Percentiles rank a stretch among this genome's conserved stretches.
These are phyloP conservation scores for Xylaria grammica DNA, from an alignment of 495 filamentous ascomycete species.

Conservation along the genomic window DNA sequence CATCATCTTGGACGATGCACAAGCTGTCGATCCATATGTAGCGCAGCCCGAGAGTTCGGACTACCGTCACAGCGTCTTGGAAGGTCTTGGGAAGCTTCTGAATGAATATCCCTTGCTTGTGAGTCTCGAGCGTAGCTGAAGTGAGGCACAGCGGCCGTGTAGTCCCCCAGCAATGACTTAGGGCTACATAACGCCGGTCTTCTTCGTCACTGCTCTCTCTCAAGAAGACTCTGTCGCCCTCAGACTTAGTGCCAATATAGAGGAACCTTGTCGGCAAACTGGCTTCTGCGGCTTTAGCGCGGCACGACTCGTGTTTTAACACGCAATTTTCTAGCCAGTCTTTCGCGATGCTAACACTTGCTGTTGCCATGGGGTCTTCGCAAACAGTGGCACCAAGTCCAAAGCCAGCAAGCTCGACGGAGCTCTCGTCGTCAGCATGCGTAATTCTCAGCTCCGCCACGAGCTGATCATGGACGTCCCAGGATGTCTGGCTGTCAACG, in stretches of 20 bases:
- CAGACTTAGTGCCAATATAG: neutral
- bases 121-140: neutral
- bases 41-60: slow-evolving; percentile 34
- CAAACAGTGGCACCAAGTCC: neutral
- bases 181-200: slow-evolving; percentile 29
- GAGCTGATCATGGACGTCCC: slow-evolving; percentile 13
- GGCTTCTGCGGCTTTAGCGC: neutral
- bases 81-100: slow-evolving; percentile 24
- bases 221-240: slow-evolving; percentile 16
- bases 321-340: slow-evolving; percentile 29
- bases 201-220: slow-evolving; percentile 8
- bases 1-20: slow-evolving; percentile 51
- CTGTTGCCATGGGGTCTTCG: slow-evolving; percentile 21
- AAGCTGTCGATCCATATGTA: slow-evolving; percentile 55
- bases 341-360: slow-evolving; percentile 14
- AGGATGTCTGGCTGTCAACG: slow-evolving; percentile 20
- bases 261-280: slow-evolving; percentile 28
- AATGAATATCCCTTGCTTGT: slow-evolving; percentile 9
- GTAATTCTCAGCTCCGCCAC: slow-evolving; percentile 1
- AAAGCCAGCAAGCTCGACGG: neutral
- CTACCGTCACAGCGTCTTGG: slow-evolving; percentile 35
- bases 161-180: slow-evolving; percentile 37
- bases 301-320: slow-evolving; percentile 24
- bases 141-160: slow-evolving; percentile 11
- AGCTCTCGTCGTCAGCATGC: neutral